These are phyloP conservation scores for Saururus chinensis DNA, from an alignment of 164 flowering plant genomes.

Conservation along the genomic window DNA sequence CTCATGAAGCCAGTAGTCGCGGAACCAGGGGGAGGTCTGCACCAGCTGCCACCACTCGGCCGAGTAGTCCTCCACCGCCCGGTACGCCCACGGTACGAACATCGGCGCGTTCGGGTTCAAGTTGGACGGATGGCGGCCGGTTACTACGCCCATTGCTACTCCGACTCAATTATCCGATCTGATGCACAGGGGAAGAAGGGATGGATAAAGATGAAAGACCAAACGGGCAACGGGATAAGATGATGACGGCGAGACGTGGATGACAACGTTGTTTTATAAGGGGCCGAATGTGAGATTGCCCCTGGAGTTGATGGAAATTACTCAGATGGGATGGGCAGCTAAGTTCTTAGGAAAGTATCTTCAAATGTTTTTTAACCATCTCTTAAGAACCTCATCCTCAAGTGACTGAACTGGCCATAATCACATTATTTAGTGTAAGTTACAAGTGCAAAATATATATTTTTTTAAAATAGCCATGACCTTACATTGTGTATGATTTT, in stretches of 20 bases:
- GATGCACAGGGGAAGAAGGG: background rate
- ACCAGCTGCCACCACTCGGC: conserved; percentile 86
- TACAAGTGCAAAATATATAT: too few species aligned
- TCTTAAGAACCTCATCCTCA: too few species aligned
- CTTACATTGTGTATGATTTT: too few species aligned
- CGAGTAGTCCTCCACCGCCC: conserved; percentile 76
- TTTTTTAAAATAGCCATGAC: too few species aligned
- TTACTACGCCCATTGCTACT: conserved; percentile 35
- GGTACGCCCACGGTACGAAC: conserved; percentile 67
- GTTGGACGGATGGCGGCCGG: conserved; percentile 22
- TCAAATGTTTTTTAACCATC: too few species aligned
- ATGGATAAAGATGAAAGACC: too few species aligned
- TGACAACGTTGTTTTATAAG: background rate
- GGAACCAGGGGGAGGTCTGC: conserved; percentile 67
- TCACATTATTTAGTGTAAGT: too few species aligned
- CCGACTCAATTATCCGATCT: background rate
- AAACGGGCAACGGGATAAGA: too few species aligned
- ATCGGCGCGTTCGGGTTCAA: conserved; percentile 80
- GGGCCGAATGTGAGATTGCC: background rate
- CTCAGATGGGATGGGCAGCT: background rate
- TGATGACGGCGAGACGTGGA: background rate
- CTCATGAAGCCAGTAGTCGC: conserved; percentile 87
- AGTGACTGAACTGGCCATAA: too few species aligned
- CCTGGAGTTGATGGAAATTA: background rate
- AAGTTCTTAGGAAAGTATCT: too few species aligned